phyloP scores from a whole-genome alignment of 2,329 filamentous ascomycete genomes.

The Xylariales sp. region DNA sequence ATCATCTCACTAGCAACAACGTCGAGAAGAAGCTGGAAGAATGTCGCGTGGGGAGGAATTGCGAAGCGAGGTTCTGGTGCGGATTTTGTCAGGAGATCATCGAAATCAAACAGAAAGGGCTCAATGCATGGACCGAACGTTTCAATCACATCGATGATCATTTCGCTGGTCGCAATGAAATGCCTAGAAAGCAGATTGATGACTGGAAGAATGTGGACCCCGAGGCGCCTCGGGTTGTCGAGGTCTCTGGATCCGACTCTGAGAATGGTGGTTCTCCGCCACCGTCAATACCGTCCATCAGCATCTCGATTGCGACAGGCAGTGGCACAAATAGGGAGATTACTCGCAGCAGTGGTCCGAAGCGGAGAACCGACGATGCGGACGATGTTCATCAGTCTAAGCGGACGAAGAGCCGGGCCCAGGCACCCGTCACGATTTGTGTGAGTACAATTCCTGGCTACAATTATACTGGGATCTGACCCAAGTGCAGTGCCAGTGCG shows the following conservation, averaged over 20 bases:
- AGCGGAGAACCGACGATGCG: slow-evolving; percentile 7
- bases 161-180: slow-evolving; percentile 48
- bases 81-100: slow-evolving; percentile 68
- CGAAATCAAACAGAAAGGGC: slow-evolving; percentile 41
- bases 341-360: not conserved
- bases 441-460: too few relatives aligned
- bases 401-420: too few relatives aligned
- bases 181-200: slow-evolving; percentile 38
- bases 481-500: slow-evolving; percentile 24
- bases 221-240: slow-evolving; percentile 12
- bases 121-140: slow-evolving; percentile 52
- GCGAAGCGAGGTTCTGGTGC: slow-evolving; percentile 73
- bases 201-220: slow-evolving; percentile 49
- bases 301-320: not conserved
- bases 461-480: too few relatives aligned
- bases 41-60: slow-evolving; percentile 60
- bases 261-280: slow-evolving; percentile 20
- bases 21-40: slow-evolving; percentile 42
- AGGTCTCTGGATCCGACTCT: slow-evolving; percentile 12
- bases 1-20: slow-evolving; percentile 31
- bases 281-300: slow-evolving; percentile 17
- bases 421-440: too few relatives aligned
- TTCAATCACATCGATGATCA: slow-evolving; percentile 73
- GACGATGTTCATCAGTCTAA: slow-evolving; percentile 3
- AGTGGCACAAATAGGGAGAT: not conserved